Base-by-base conservation (phyloP, 495 filamentous ascomycete species). In the Penicillium ochrochloron region DNA sequence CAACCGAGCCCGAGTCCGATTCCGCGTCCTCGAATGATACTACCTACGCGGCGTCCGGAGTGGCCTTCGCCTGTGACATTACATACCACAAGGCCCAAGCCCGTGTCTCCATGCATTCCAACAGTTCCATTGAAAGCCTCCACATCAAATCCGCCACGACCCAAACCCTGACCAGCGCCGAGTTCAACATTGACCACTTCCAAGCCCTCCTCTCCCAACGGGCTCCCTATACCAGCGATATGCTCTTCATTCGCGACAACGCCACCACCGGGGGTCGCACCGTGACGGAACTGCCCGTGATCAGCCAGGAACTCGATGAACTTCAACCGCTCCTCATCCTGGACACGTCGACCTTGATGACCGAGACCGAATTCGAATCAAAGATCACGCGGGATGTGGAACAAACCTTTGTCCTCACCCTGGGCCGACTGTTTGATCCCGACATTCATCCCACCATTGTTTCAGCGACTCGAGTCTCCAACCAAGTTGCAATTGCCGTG, bases 171-270 rank as follows among this genome's bases (percentile, higher is more conserved):
- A 73, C 71, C 1, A 8, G 51, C 12, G n/a, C 56, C 0, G 55
- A 73, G 23, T 79, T 80, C 66, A 78, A 78, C 50, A 72, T 78
- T 61, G 64, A 72, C 10, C 68, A 76, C 3, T 80, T 80, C 55
- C 73, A 78, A 35, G 71, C 67, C 2, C 68, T 80, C 2, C 63
- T 80, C 3, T 72, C 73, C 0, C 65, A 77, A 39, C 71, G 76
- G 17, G 73, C 78, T 19, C 70, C 75, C 0, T 78, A 77, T 46
- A 80, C 76, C n/a, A 78, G 78, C 48, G 78, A 78, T 34, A 71
- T 78, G 68, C 50, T 78, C 9, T 78, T 78, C 34, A 73, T 80
- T 39, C 59, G 67, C 17, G 66, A 71, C 17, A 77, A 80, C 51
- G 46, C 61, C 15, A 77, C 73, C 14, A 72, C 70, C 1, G 75